Base-by-base conservation (phyloP, 2,329 filamentous ascomycete species). In the Metarhizium sp. region DNA sequence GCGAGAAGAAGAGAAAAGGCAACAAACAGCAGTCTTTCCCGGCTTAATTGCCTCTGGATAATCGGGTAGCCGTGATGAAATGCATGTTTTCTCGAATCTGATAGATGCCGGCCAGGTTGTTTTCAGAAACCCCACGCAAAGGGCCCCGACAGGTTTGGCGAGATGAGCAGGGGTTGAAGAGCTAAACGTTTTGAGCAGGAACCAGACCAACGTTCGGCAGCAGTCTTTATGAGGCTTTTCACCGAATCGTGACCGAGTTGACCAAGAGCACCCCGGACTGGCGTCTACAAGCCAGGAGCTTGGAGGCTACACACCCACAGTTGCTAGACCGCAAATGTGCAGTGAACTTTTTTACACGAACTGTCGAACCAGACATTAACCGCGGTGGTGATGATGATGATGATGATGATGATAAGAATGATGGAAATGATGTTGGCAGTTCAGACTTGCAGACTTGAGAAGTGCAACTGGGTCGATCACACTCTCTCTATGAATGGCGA, bases 131-230 rank as follows among this genome's bases (percentile, higher is more conserved):
- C 38, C 38, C 38, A 40, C n/a, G 38, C 38, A 40, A 25, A 40
- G 38, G 13, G 10, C 38, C 14, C 10, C 38, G 14, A 40, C 38
- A 11, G 42, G n/a, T 20, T 45, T 45, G 16, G 42, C 42, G 42
- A 45, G 42, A 45, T 5, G 42, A 45, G 4, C n/a, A 25, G 18
- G 42, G 18, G 42, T 7, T 20, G 42, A 10, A 45, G n/a, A 45
- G 42, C 6, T 16, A 45, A 20, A 45, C 4, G 42, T 16, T 45
- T 45, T 48, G 50, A 56, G 53, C 51, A 52, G 47, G 55, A 55
- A 57, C 53, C 54, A 52, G 42, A 45, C n/a, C 11, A 45, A 20
- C 42, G 6, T 45, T 45, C 10, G 42, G 18, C n/a, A 45, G 16
- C 10, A 55, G 38, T 38, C 32, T 51, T 13, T 6, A 14, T 40